These are phyloP conservation scores for Rubia tinctorum DNA, from an alignment of 305 asterid species.

Conservation along the genomic window DNA sequence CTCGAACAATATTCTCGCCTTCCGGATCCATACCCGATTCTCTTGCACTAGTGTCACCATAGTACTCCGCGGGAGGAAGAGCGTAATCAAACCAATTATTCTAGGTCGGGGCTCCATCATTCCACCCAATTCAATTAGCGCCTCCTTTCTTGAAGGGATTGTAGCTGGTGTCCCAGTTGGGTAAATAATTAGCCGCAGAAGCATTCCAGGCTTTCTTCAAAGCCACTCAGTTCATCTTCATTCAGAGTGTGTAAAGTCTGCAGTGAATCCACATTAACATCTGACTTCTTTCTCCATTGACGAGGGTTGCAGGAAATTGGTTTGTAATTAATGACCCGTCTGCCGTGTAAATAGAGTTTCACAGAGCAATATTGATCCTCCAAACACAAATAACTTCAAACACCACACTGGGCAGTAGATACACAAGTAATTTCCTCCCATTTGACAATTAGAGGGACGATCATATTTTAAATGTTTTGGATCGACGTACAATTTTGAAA, in stretches of 20 bases:
- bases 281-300: slow-evolving; percentile 34
- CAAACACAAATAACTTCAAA: no score
- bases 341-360: no score
- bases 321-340: no score
- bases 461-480: no score
- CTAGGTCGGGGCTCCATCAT: slow-evolving; percentile 43
- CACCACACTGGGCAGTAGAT: no score
- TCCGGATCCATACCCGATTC: slow-evolving; percentile 23
- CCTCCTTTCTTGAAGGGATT: slow-evolving; percentile 59
- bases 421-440: no score
- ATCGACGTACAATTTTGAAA: no score
- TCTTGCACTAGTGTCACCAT: slow-evolving; percentile 28
- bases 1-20: slow-evolving; percentile 14
- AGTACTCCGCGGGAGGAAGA: slow-evolving; percentile 39
- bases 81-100: slow-evolving; percentile 55
- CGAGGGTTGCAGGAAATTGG: no score
- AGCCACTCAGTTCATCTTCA: slow-evolving; percentile 72
- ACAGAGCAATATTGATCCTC: no score
- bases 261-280: slow-evolving; percentile 53
- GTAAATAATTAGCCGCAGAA: slow-evolving; percentile 53
- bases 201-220: slow-evolving; percentile 75
- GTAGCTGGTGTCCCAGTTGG: slow-evolving; percentile 67
- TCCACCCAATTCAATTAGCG: slow-evolving; percentile 37
- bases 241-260: slow-evolving; percentile 79
- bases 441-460: no score